Evolutionary conservation across 2,329 filamentous ascomycete species (phyloP).

Genomic region (Calonectria naviculata): DNA sequence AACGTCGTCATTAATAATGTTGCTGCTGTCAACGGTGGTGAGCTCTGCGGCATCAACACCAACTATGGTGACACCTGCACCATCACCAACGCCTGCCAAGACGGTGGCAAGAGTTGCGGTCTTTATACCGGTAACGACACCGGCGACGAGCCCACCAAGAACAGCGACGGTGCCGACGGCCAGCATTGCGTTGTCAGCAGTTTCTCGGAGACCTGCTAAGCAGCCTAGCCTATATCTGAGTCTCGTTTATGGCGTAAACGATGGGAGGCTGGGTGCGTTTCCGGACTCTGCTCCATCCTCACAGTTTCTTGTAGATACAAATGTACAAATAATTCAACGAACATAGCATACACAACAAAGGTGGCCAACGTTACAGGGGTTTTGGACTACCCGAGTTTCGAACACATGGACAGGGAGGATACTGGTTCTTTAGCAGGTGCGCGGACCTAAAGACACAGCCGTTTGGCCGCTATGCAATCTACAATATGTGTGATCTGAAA

Average conservation of each 20-base stretch:
- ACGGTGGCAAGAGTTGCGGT: slow-evolving; percentile 34
- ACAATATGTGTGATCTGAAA: too few relatives aligned
- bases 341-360: too few relatives aligned
- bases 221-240: neutral
- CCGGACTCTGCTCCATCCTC: neutral
- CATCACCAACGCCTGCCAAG: slow-evolving; percentile 34
- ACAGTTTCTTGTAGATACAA: neutral
- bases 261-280: neutral
- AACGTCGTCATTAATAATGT: slow-evolving; percentile 34
- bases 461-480: too few relatives aligned
- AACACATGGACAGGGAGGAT: too few relatives aligned
- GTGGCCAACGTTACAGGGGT: too few relatives aligned
- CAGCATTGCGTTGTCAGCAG: slow-evolving; percentile 29
- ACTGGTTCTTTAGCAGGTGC: too few relatives aligned
- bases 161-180: slow-evolving; percentile 37
- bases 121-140: slow-evolving; percentile 33
- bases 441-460: too few relatives aligned
- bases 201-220: slow-evolving; percentile 27
- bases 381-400: too few relatives aligned
- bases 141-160: slow-evolving; percentile 36
- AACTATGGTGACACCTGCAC: slow-evolving; percentile 41
- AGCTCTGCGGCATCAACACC: slow-evolving; percentile 40
- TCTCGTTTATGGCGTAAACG: neutral
- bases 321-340: neutral
- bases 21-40: slow-evolving; percentile 33